Evolutionary conservation across 176 grass and related monocot genomes (phyloP).

Genomic region (Neostapfia colusana): DNA sequence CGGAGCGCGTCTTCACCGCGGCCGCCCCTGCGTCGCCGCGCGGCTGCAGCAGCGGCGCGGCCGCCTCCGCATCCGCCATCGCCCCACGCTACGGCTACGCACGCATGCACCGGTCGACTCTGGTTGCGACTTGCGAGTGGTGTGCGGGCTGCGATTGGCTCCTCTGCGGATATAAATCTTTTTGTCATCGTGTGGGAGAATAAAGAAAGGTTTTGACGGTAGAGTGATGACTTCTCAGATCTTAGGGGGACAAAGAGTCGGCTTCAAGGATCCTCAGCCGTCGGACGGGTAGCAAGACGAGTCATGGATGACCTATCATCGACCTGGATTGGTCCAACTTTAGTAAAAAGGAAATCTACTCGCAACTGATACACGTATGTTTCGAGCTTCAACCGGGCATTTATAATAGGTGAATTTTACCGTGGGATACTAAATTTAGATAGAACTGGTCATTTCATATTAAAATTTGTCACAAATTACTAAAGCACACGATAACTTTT

Average conservation of each 20-base stretch:
- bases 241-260: neutral
- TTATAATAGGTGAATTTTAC: no score
- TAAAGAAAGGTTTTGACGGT: neutral
- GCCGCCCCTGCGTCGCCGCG: neutral
- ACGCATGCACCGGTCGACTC: neutral
- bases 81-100: neutral
- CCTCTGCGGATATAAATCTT: neutral
- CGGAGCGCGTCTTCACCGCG: neutral
- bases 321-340: no score
- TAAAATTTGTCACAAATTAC: no score
- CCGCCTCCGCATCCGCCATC: constrained; percentile 8
- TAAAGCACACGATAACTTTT: no score
- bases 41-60: constrained; percentile 33
- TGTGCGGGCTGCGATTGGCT: neutral
- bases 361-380: no score
- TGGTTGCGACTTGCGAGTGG: neutral
- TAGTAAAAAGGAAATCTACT: no score
- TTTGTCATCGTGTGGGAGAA: neutral
- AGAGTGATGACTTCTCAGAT: neutral
- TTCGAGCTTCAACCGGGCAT: no score
- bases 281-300: neutral
- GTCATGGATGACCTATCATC: no score
- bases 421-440: no score
- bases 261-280: neutral
- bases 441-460: no score